Base-by-base conservation (phyloP, 1,284 basidiomycete species). In the Tremellales sp. region DNA sequence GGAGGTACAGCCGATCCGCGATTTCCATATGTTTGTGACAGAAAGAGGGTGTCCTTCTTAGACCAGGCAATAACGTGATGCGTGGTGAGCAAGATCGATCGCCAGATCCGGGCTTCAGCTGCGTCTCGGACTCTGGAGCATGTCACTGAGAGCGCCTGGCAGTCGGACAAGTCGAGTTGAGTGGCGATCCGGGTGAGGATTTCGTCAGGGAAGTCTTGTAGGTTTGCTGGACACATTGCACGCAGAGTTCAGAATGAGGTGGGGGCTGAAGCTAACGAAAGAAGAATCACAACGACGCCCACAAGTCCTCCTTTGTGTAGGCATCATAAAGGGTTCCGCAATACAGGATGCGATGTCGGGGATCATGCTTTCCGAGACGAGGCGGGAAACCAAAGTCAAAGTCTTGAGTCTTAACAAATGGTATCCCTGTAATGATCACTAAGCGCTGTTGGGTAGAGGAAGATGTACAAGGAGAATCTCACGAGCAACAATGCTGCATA, bases 151-250 rank as follows among this genome's bases (percentile, higher is more conserved):
- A 50, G 44, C 21, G 29, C 10, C 18, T 9, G 28, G 21, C 44
- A 43, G 25, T 9, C 16, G 16, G 31, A 2, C 13, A 40, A 25
- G 34, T 41, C 22, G 28, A 50, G 48, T 14, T 45, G 78, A 27
- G 76, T 66, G 61, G 90, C 83, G 40, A 90, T 71, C 28, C 78
- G 78, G 16, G 85, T 82, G 60, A 93, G 91, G 35, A 87, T 53
- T 9, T 79, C 76, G 1, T 87, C 89, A 21, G 95, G 77, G 67
- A 86, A 92, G 8, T 83, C 80, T 69, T 95, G 89, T 50, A 82
- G 80, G n/a, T 84, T 87, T 1, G 92, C 89, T 4, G 85, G 85
- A 50, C n/a, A n/a, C n/a, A n/a, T n/a, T 82, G 87, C 26, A 95
- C 84, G n/a, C 94, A 76, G 6, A 86, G 81, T 24, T 86, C 80